Percentiles rank a stretch among this genome's conserved stretches.
These are phyloP conservation scores for Penicillium arizonense DNA, from an alignment of 495 filamentous ascomycete species.

Conservation along the genomic window DNA sequence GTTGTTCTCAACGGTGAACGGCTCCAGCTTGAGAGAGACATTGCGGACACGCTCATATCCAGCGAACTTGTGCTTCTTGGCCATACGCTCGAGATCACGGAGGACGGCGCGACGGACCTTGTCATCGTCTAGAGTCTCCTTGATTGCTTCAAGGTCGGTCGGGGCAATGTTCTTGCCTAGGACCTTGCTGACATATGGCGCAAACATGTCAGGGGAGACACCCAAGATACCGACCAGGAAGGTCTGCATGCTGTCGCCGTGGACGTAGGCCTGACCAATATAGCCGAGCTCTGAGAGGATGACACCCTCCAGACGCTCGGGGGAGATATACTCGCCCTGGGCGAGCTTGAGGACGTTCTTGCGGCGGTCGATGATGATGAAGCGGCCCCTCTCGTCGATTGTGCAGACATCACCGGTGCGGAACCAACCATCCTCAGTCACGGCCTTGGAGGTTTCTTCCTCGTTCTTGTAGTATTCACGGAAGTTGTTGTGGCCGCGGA, in stretches of 20 bases:
- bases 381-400: constrained; percentile 80
- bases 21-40: constrained; percentile 74
- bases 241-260: constrained; percentile 84
- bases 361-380: constrained; percentile 90
- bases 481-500: constrained; percentile 79
- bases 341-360: constrained; percentile 99
- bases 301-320: constrained; percentile 94
- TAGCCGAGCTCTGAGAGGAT: constrained; percentile 77
- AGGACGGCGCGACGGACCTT: constrained; percentile 72
- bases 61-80: constrained; percentile 82
- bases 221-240: constrained; percentile 87
- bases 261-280: constrained; percentile 79
- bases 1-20: constrained; percentile 93
- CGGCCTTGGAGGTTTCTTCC: constrained; percentile 77
- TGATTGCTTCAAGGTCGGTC: constrained; percentile 64
- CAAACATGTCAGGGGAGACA: constrained; percentile 77
- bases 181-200: constrained; percentile 72
- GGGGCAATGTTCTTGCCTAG: constrained; percentile 62
- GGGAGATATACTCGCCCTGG: constrained; percentile 97
- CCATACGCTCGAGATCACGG: constrained; percentile 77
- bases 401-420: constrained; percentile 87
- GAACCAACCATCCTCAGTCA: constrained; percentile 94
- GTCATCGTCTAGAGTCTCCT: constrained; percentile 60
- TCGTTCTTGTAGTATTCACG: constrained; percentile 83
- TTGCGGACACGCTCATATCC: constrained; percentile 82